A percentile compares a stretch with the other conserved stretches of the same genome.
Evolutionary conservation across 163 green algal genomes (phyloP).

Genomic region (Scenedesmus sp.): DNA sequence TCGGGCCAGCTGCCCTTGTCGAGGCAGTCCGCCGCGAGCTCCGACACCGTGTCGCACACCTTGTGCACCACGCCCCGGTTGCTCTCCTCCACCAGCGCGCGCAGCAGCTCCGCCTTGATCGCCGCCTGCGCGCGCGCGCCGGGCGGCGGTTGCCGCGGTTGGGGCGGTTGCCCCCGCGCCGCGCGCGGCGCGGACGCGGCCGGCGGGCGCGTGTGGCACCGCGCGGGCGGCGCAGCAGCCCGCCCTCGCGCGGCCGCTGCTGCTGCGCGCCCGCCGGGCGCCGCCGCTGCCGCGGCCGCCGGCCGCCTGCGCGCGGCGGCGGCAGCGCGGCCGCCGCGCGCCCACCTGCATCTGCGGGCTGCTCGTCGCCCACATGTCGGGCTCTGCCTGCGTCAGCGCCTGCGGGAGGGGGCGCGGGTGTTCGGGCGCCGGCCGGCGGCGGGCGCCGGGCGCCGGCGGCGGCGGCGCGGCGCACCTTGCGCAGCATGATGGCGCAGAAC

Average conservation of each 20-base stretch:
- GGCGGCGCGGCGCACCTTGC: constrained; percentile 64
- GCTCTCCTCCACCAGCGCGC: constrained; percentile 81
- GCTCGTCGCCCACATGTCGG: constrained; percentile 76
- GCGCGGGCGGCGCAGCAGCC: not conserved
- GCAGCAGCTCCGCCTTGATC: constrained; percentile 90
- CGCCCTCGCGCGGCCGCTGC: not conserved
- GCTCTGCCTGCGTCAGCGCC: constrained; percentile 80
- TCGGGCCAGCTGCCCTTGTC: constrained; percentile 86
- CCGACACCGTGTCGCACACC: constrained; percentile 88
- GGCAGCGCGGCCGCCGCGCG: constrained; percentile 5
- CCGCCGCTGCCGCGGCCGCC: not conserved
- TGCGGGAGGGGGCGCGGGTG: constrained; percentile 40
- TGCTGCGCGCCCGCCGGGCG: not conserved
- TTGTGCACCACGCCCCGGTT: constrained; percentile 78
- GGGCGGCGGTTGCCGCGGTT: not conserved
- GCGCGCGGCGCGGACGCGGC: not conserved
- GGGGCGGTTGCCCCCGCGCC: not conserved
- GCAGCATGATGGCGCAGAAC: constrained; percentile 85
- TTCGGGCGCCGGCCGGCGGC: too few species aligned
- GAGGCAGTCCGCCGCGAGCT: constrained; percentile 82
- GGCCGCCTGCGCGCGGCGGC: constrained; percentile 9
- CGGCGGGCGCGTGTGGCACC: not conserved
- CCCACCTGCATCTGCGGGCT: constrained; percentile 61
- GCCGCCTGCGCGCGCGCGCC: constrained; percentile 51
- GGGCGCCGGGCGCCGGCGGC: too few species aligned